A percentile compares a stretch with the other conserved stretches of the same genome.
phyloP scores from a whole-genome alignment of 805 yeast genomes.

The Lipomyces spencermartinsiae region DNA sequence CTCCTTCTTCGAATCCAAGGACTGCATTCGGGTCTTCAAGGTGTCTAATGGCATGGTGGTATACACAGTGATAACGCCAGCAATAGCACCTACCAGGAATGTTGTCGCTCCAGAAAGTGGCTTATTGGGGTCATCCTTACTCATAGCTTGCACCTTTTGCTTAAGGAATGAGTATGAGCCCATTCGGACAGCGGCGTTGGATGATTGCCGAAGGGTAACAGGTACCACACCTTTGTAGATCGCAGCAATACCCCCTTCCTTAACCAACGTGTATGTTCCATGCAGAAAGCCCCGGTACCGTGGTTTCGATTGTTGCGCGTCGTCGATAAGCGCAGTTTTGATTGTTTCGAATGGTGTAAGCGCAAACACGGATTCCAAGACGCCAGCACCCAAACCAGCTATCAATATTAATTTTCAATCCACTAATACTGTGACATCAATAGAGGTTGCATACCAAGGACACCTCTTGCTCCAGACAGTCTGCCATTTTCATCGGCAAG shows the following conservation, averaged over 20 bases:
- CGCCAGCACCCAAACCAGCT: constrained; percentile 98
- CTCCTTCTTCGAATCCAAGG: constrained; percentile 73
- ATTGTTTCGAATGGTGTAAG: constrained; percentile 98
- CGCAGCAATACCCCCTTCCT: constrained; percentile 82
- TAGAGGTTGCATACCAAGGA: constrained; percentile 48
- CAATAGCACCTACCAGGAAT: constrained; percentile 86
- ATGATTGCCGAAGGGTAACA: constrained; percentile 93
- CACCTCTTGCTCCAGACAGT: constrained; percentile 88
- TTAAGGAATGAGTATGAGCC: constrained; percentile 93
- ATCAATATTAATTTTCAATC: neutral
- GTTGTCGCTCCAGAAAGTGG: constrained; percentile 82
- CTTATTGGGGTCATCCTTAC: constrained; percentile 58
- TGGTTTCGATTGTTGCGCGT: constrained; percentile 77
- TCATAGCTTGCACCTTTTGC: constrained; percentile 37
- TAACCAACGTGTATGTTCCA: constrained; percentile 69
- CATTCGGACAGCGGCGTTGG: constrained; percentile 91
- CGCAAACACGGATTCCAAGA: constrained; percentile 87
- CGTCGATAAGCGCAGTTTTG: constrained; percentile 94
- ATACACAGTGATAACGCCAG: constrained; percentile 89
- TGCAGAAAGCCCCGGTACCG: constrained; percentile 67
- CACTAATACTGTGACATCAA: neutral
- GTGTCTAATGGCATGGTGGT: constrained; percentile 96
- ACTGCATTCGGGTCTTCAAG: constrained; percentile 96
- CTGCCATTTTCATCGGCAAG: constrained; percentile 85
- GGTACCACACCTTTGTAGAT: constrained; percentile 90